Evolutionary conservation across 495 filamentous ascomycete species (phyloP), one percentile per base, ranked within the genome.

Genomic region (Lophiotrema nucula): DNA sequence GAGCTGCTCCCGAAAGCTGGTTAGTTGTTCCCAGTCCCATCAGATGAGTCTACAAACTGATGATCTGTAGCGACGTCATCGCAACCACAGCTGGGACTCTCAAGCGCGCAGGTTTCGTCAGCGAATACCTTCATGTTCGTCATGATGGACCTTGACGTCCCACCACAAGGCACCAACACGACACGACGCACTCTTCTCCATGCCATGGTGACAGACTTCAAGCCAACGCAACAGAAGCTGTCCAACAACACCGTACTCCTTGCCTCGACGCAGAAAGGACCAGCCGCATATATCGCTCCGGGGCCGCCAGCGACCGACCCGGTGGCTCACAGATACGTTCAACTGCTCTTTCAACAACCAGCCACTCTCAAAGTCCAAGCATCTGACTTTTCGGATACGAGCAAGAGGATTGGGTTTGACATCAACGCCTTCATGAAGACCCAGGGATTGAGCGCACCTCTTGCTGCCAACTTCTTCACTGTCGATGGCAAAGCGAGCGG

Each of bases 61-160:
- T 39, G 3, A 4, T 15, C 5, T 16, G 16, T 28, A 64, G 60
- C 35, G 35, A 64, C 60, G 0, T 16, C 47, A 25, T 42, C 25
- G 22, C 50, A 50, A 48, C 61, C 61, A 12, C 49, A 53, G 39
- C 45, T 65, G 43, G 54, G 42, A 15, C 15, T 65, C 22, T 15
- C 33, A n/a, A 24, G 28, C 10, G 25, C 28, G 4, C n/a, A 25
- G 11, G 22, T 21, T 23, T 22, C 12, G 33, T 19, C 48, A 16
- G 12, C 28, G 15, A 23, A 27, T 16, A 59, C 55, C 33, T 65
- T 46, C 56, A 43, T 65, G 26, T 65, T 65, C 61, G 41, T 65
- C 16, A 65, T 65, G 61, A 5, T 65, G n/a, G 61, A 65, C 28
- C 61, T 65, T 10, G 61, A 65, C 44, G 61, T 65, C 11, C 55